phyloP scores from a whole-genome alignment of 2,329 filamentous ascomycete species.

The Shiraia sp. region DNA sequence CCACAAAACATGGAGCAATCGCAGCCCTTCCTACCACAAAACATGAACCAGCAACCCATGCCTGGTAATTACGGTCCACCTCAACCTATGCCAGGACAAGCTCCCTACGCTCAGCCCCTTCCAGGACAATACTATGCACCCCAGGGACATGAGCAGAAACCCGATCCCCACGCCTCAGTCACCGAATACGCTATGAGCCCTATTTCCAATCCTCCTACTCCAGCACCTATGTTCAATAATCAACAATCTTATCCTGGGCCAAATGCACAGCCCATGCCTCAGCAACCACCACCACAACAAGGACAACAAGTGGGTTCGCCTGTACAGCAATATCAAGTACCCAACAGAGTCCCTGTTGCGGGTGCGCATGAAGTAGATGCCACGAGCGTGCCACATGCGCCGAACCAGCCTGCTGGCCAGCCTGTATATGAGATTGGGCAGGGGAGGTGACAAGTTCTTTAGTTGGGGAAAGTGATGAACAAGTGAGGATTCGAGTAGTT shows the following conservation, averaged over 20 bases:
- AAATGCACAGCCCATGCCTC: constrained; percentile 3
- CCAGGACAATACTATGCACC: constrained; percentile 14
- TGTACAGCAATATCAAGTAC: constrained; percentile 8
- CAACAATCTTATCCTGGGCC: constrained; percentile 14
- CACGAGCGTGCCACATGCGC: constrained; percentile 13
- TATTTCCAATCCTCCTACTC: constrained; percentile 27
- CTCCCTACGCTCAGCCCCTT: constrained; percentile 4
- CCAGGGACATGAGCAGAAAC: constrained; percentile 15
- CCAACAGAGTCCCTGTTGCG: neutral
- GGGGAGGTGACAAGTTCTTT: neutral
- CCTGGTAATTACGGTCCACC: no score
- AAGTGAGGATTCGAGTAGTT: no score
- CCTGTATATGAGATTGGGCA: constrained; percentile 24
- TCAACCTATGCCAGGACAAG: constrained; percentile 5
- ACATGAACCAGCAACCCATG: no score
- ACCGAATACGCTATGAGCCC: constrained; percentile 18
- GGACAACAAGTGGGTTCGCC: constrained; percentile 1
- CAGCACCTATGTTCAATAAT: constrained; percentile 29
- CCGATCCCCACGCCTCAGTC: constrained; percentile 18
- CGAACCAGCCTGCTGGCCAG: neutral
- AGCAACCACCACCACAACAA: constrained; percentile 1
- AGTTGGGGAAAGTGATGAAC: neutral
- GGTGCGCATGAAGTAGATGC: constrained; percentile 26
- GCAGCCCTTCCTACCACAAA: no score
- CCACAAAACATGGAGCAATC: constrained; percentile 12